Conservation (phyloP, 2,329 filamentous ascomycete species). For the Teratosphaeria pseudoeucalypti region DNA sequence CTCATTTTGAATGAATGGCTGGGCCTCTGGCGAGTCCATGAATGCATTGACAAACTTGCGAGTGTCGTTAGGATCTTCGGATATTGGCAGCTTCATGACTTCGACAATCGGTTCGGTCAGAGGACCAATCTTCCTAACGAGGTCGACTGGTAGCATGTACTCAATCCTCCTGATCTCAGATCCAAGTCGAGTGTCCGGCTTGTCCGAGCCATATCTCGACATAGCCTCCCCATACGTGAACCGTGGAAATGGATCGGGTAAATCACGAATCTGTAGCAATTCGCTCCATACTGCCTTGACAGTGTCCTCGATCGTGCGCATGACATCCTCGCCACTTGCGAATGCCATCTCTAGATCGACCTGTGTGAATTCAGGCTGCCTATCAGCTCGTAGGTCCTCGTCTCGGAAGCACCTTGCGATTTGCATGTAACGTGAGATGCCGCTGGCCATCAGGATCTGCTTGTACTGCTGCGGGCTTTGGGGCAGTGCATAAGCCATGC, state of each 20-base stretch:
- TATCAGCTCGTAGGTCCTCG: slow-evolving; percentile 81
- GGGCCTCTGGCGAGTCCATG: slow-evolving; percentile 54
- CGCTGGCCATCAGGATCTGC: slow-evolving; percentile 90
- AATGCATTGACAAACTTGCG: slow-evolving; percentile 56
- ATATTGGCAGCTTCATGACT: slow-evolving; percentile 56
- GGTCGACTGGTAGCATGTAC: slow-evolving; percentile 50
- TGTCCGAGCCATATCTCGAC: slow-evolving; percentile 73
- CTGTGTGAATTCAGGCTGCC: slow-evolving; percentile 95
- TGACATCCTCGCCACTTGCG: slow-evolving; percentile 60
- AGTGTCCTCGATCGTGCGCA: slow-evolving; percentile 46
- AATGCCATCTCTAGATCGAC: slow-evolving; percentile 93
- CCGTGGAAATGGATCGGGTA: slow-evolving; percentile 41
- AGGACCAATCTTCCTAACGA: slow-evolving; percentile 65
- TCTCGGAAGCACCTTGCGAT: slow-evolving; percentile 93
- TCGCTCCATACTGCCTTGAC: slow-evolving; percentile 46
- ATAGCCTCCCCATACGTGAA: slow-evolving; percentile 71
- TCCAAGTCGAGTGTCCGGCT: slow-evolving; percentile 74
- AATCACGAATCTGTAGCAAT: slow-evolving; percentile 35
- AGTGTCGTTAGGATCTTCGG: slow-evolving; percentile 43
- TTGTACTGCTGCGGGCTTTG: slow-evolving; percentile 99
- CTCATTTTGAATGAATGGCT: slow-evolving; percentile 54
- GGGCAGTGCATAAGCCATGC: slow-evolving; percentile 77
- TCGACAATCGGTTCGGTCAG: slow-evolving; percentile 63
- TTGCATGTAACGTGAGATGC: slow-evolving; percentile 74
- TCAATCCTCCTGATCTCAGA: slow-evolving; percentile 56